These are phyloP conservation scores for Butyriboletus loyo DNA, from an alignment of 768 basidiomycete species.

Conservation along the genomic window DNA sequence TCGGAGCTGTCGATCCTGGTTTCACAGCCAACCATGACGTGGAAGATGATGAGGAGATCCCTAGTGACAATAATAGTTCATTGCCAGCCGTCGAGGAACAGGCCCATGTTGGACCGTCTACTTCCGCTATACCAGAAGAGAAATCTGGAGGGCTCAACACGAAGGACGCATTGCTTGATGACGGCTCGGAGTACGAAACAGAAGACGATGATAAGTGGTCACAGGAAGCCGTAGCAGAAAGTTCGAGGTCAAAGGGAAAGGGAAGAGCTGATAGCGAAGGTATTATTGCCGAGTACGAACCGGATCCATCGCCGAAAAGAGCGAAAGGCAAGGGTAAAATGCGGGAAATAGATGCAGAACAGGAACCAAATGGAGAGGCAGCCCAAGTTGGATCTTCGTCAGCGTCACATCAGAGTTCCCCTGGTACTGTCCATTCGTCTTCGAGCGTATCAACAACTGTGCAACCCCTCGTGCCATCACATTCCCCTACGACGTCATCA, in stretches of 20 bases:
- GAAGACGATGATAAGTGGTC: conserved; percentile 25
- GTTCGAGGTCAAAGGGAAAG: conserved; percentile 25
- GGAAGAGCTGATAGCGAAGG: conserved; percentile 20
- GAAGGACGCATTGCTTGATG: not conserved
- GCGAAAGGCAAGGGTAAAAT: conserved; percentile 22
- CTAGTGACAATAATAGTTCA: not conserved
- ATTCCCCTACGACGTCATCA: not conserved
- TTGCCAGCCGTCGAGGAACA: not conserved
- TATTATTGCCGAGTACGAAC: conserved; percentile 9
- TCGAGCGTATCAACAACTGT: conserved; percentile 1
- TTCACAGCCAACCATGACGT: not conserved
- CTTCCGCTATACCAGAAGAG: not conserved
- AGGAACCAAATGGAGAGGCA: conserved; percentile 8
- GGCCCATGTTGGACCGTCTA: conserved; percentile 1
- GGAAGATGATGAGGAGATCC: conserved; percentile 1
- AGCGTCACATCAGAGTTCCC: conserved; percentile 7
- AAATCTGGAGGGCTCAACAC: not conserved
- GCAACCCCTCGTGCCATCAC: not conserved
- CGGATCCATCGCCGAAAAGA: conserved; percentile 6
- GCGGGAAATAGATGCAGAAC: conserved; percentile 14
- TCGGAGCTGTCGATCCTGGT: not conserved
- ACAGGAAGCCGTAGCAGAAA: conserved; percentile 16
- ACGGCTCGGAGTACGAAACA: conserved; percentile 7
- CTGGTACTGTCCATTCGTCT: conserved; percentile 3
- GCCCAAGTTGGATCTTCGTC: conserved; percentile 9